A percentile compares a stretch with the other conserved stretches of the same genome.
These are phyloP conservation scores for Cyclostephanos tholiformis DNA, from an alignment of 108 stramenopile genomes.

Conservation along the genomic window DNA sequence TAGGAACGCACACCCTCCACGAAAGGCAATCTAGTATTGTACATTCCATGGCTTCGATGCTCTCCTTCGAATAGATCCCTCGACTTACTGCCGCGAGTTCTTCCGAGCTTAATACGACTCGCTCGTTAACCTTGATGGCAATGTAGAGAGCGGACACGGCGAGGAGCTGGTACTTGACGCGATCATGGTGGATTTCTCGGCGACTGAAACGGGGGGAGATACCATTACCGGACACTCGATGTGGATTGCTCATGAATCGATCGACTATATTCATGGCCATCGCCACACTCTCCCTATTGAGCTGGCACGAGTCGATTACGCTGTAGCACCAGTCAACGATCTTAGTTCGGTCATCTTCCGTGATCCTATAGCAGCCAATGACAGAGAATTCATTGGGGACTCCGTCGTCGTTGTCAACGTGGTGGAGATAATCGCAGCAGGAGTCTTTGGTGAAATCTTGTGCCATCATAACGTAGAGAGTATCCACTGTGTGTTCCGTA, in stretches of 20 bases:
- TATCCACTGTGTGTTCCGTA: no score
- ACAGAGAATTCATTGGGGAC: neutral
- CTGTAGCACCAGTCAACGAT: conserved; percentile 32
- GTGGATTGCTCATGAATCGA: conserved; percentile 23
- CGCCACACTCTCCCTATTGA: conserved; percentile 13
- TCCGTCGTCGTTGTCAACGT: neutral
- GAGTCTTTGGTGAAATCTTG: no score
- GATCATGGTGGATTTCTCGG: conserved; percentile 26
- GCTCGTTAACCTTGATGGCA: conserved; percentile 62
- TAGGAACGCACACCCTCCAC: conserved; percentile 43
- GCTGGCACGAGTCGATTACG: conserved; percentile 18
- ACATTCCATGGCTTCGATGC: conserved; percentile 64
- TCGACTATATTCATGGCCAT: conserved; percentile 31
- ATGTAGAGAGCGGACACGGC: conserved; percentile 57
- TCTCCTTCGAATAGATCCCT: conserved; percentile 45
- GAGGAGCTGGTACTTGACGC: conserved; percentile 56
- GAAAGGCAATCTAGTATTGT: conserved; percentile 39
- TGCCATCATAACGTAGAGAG: no score
- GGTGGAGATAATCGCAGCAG: neutral
- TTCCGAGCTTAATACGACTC: conserved; percentile 49
- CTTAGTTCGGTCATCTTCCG: neutral
- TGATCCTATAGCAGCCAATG: no score
- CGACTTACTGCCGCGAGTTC: conserved; percentile 55
- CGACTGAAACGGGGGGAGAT: no score
- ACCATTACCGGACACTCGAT: no score